Percentiles rank a stretch among this genome's conserved stretches.
Conservation (phyloP, 495 filamentous ascomycete species). For the Glonium stellatum region DNA sequence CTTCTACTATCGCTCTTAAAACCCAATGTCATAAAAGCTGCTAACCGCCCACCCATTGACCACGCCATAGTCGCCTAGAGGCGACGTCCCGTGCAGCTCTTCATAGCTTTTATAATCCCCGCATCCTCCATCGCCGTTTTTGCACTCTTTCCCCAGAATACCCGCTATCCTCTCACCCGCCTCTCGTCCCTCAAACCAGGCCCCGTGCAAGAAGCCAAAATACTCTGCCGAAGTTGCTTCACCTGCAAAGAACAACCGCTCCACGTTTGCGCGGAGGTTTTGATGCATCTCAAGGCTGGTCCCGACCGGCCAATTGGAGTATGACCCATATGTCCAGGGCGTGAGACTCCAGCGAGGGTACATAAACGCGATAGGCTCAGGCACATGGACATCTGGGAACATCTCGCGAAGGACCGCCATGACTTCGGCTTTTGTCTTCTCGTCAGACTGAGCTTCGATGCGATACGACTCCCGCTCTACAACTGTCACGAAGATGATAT, state of each 20-base stretch:
- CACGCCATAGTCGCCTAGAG: constrained; percentile 19
- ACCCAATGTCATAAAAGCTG: constrained; percentile 21
- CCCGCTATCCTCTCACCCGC: constrained; percentile 48
- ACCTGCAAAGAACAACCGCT: constrained; percentile 62
- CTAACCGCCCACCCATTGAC: constrained; percentile 28
- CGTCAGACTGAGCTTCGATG: constrained; percentile 58
- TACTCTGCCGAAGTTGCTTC: constrained; percentile 64
- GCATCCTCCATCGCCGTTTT: constrained; percentile 19
- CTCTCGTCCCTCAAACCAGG: constrained; percentile 55
- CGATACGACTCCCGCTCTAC: constrained; percentile 53
- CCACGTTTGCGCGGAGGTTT: constrained; percentile 63
- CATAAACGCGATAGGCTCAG: constrained; percentile 60
- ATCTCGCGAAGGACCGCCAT: constrained; percentile 57
- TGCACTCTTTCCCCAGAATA: constrained; percentile 28
- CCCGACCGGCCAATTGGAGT: constrained; percentile 66
- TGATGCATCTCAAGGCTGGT: constrained; percentile 63
- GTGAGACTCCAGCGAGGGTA: constrained; percentile 64
- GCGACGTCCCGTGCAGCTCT: constrained; percentile 27
- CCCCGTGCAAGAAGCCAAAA: constrained; percentile 67
- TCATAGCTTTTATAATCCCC: constrained; percentile 26
- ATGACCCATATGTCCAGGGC: constrained; percentile 63
- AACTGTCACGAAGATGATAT: constrained; percentile 68
- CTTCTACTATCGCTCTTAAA: neutral
- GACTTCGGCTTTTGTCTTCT: constrained; percentile 52
- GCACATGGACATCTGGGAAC: constrained; percentile 55